Evolutionary conservation across 2,329 filamentous ascomycete genomes (phyloP).

Genomic region (Bipolaris victoriae): DNA sequence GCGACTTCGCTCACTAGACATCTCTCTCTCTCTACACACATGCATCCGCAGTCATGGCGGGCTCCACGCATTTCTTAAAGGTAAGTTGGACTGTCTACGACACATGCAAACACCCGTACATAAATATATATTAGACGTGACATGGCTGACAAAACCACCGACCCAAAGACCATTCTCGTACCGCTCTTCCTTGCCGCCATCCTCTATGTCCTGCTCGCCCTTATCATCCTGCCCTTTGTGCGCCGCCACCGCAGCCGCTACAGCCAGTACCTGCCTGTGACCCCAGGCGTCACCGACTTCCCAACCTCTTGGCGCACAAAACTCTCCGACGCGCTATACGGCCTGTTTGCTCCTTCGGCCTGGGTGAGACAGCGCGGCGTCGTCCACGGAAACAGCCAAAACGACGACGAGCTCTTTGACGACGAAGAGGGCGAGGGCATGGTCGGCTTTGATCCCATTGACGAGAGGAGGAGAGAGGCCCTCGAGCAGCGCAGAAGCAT

Average conservation of each 20-base stretch:
- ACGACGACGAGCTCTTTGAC: slow-evolving; percentile 51
- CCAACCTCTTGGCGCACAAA: slow-evolving; percentile 40
- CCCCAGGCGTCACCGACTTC: slow-evolving; percentile 27
- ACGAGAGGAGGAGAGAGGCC: slow-evolving; percentile 46
- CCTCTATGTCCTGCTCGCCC: slow-evolving; percentile 52
- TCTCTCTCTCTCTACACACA: slow-evolving; percentile 2
- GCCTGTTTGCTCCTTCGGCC: slow-evolving; percentile 43
- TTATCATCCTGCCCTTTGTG: slow-evolving; percentile 52
- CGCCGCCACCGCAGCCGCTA: slow-evolving; percentile 54
- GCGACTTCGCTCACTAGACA: no score
- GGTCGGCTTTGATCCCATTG: slow-evolving; percentile 53
- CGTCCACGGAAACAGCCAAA: slow-evolving; percentile 42
- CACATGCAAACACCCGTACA: slow-evolving; percentile 12
- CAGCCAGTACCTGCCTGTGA: slow-evolving; percentile 53
- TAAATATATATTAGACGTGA: neutral
- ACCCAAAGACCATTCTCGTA: slow-evolving; percentile 51
- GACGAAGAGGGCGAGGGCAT: slow-evolving; percentile 56
- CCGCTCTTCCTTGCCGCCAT: slow-evolving; percentile 53
- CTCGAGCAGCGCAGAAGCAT: slow-evolving; percentile 49
- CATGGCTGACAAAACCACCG: neutral
- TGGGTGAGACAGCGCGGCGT: slow-evolving; percentile 33
- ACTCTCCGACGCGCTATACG: slow-evolving; percentile 44
- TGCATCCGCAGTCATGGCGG: slow-evolving; percentile 36
- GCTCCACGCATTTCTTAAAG: slow-evolving; percentile 44
- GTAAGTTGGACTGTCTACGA: slow-evolving; percentile 23